A percentile compares a stretch with the other conserved stretches of the same genome.
phyloP scores from a whole-genome alignment of 345 rosid genomes.

The Linum usitatissimum region DNA sequence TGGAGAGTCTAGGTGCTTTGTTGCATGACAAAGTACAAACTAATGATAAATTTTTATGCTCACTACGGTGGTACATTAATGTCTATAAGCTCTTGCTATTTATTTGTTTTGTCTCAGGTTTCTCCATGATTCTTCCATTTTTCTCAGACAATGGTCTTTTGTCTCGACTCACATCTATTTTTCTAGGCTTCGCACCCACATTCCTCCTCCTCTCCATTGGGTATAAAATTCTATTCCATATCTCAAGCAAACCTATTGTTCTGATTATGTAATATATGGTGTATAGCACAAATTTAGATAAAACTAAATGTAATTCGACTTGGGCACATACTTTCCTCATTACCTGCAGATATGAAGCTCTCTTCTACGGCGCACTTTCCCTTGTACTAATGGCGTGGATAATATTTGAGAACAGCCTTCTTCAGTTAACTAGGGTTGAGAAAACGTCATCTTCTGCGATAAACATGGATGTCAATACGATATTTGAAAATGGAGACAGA shows the following conservation, averaged over 20 bases:
- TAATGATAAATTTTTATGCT: neutral
- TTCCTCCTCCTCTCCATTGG: slow-evolving; percentile 91
- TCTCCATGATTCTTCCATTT: slow-evolving; percentile 70
- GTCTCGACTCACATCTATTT: slow-evolving; percentile 70
- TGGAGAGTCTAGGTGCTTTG: neutral
- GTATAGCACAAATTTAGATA: neutral
- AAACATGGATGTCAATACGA: slow-evolving; percentile 26
- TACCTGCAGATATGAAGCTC: slow-evolving; percentile 73
- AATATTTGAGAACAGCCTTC: slow-evolving; percentile 60
- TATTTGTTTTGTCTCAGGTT: slow-evolving; percentile 35
- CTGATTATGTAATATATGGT: slow-evolving; percentile 1
- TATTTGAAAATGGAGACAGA: slow-evolving; percentile 47
- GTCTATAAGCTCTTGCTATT: neutral
- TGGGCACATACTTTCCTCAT: neutral
- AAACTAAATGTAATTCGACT: neutral
- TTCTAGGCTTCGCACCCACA: slow-evolving; percentile 83
- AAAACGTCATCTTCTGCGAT: slow-evolving; percentile 27
- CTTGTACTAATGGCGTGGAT: slow-evolving; percentile 79
- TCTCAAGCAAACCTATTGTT: neutral
- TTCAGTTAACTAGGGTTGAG: slow-evolving; percentile 32
- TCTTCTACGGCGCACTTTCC: slow-evolving; percentile 74
- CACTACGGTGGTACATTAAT: neutral
- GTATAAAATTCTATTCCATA: slow-evolving; percentile 24
- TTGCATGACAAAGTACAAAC: neutral
- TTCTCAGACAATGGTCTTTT: slow-evolving; percentile 61